Conservation (phyloP, 306 rosid genomes). For the Acmispon strigosus region DNA sequence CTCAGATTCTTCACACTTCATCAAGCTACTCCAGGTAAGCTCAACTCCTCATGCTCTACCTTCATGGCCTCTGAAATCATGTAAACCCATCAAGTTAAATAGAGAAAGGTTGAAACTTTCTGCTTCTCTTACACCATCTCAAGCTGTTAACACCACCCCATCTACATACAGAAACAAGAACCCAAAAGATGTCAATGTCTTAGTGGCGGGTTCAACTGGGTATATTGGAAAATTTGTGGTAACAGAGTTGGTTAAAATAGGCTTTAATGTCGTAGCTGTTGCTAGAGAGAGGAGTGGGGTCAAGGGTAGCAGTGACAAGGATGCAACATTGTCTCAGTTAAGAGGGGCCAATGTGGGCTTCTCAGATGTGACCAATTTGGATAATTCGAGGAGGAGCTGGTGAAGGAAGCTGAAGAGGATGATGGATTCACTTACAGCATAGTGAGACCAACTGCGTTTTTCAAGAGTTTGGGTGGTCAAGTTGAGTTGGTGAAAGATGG, state of each 20-base stretch:
- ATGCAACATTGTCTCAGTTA: conserved; percentile 51
- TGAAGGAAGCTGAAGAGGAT: conserved; percentile 49
- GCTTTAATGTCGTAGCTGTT: conserved; percentile 66
- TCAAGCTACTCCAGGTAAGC: conserved; percentile 45
- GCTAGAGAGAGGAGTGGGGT: conserved; percentile 90
- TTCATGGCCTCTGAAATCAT: too few relatives aligned
- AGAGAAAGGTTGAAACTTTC: conserved; percentile 35
- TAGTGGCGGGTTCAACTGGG: conserved; percentile 94
- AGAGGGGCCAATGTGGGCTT: conserved; percentile 74
- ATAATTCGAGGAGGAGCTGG: conserved; percentile 65
- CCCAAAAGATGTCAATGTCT: conserved; percentile 64
- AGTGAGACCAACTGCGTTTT: conserved; percentile 95
- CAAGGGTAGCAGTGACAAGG: conserved; percentile 52
- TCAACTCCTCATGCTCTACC: conserved; percentile 34
- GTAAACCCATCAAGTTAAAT: conserved; percentile 27
- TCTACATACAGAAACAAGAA: conserved; percentile 52
- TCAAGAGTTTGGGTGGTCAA: conserved; percentile 97
- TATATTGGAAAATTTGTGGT: conserved; percentile 91
- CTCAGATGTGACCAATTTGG: conserved; percentile 78
- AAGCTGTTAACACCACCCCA: conserved; percentile 33
- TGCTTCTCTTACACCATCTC: conserved; percentile 40
- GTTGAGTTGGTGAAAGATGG: conserved; percentile 97
- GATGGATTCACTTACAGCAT: conserved; percentile 69
- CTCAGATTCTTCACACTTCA: conserved; percentile 48
- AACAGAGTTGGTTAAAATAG: conserved; percentile 71